phyloP scores from a whole-genome alignment of 768 basidiomycete genomes.

The Xerocomellus amylosporus region DNA sequence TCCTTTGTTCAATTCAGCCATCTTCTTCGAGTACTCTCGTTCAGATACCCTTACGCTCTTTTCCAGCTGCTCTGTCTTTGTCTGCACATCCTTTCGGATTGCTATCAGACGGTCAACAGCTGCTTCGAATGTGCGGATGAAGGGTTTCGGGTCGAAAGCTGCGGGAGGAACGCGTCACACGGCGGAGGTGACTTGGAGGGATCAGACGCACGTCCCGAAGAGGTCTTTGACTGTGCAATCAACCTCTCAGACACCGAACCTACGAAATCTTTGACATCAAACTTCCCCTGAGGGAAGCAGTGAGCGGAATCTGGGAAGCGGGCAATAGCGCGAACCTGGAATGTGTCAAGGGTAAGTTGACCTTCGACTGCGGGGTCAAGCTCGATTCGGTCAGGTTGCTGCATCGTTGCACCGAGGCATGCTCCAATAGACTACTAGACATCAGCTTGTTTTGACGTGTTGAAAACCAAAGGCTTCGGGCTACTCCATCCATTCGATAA shows the following conservation, averaged over 20 bases:
- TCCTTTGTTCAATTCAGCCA: constrained; percentile 87
- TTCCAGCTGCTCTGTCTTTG: constrained; percentile 89
- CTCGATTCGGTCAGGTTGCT: constrained; percentile 23
- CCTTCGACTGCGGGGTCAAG: constrained; percentile 55
- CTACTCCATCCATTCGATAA: neutral
- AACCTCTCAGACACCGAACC: constrained; percentile 82
- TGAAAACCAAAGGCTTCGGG: constrained; percentile 25
- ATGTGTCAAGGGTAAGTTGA: constrained; percentile 51
- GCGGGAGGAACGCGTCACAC: constrained; percentile 10
- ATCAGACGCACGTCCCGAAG: constrained; percentile 70
- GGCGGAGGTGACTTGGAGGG: neutral
- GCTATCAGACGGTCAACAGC: constrained; percentile 86
- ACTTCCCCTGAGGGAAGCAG: constrained; percentile 61
- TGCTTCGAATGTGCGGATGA: constrained; percentile 87
- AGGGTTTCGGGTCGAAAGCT: constrained; percentile 96
- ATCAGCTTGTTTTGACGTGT: constrained; percentile 29
- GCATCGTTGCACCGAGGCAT: constrained; percentile 18
- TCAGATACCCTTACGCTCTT: constrained; percentile 86
- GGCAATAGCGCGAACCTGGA: constrained; percentile 43
- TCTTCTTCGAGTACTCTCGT: constrained; percentile 90
- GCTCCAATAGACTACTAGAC: neutral
- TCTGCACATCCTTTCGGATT: constrained; percentile 85
- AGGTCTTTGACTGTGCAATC: constrained; percentile 79
- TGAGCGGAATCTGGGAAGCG: constrained; percentile 5
- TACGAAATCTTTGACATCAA: constrained; percentile 89